Percentiles rank a stretch among this genome's conserved stretches.
phyloP scores from a whole-genome alignment of 805 yeast species.

The Starmera dryadoides region DNA sequence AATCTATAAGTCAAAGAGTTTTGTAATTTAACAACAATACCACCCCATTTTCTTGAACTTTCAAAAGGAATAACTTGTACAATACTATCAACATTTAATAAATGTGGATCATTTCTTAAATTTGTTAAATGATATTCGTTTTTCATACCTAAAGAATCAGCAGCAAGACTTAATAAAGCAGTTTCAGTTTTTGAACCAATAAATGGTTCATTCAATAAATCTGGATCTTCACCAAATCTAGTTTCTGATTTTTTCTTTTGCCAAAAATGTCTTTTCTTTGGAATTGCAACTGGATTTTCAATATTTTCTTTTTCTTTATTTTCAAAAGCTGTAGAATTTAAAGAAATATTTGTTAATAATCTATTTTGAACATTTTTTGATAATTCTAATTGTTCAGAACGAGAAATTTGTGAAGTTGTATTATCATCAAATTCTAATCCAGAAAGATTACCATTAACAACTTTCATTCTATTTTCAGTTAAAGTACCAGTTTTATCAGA shows the following conservation, averaged over 20 bases:
- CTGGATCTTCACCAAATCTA: constrained; percentile 4
- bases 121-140: constrained; percentile 36
- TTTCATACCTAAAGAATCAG: constrained; percentile 42
- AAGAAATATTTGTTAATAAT: constrained; percentile 49
- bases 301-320: constrained; percentile 28
- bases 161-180: constrained; percentile 70
- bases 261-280: constrained; percentile 15
- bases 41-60: constrained; percentile 90
- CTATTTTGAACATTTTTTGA: constrained; percentile 7
- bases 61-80: constrained; percentile 86
- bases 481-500: constrained; percentile 97
- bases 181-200: constrained; percentile 94
- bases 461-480: constrained; percentile 90
- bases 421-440: constrained; percentile 46
- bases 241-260: constrained; percentile 3
- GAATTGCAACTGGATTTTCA: constrained; percentile 22
- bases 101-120: constrained; percentile 29
- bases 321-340: constrained; percentile 91
- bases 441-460: constrained; percentile 73
- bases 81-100: constrained; percentile 30
- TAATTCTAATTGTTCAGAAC: constrained; percentile 11
- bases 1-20: constrained; percentile 40
- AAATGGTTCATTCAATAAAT: constrained; percentile 44
- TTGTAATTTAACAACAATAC: constrained; percentile 51
- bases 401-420: constrained; percentile 7